phyloP scores from a whole-genome alignment of 352 stramenopile genomes.

The Thalassiosira pacifica region DNA sequence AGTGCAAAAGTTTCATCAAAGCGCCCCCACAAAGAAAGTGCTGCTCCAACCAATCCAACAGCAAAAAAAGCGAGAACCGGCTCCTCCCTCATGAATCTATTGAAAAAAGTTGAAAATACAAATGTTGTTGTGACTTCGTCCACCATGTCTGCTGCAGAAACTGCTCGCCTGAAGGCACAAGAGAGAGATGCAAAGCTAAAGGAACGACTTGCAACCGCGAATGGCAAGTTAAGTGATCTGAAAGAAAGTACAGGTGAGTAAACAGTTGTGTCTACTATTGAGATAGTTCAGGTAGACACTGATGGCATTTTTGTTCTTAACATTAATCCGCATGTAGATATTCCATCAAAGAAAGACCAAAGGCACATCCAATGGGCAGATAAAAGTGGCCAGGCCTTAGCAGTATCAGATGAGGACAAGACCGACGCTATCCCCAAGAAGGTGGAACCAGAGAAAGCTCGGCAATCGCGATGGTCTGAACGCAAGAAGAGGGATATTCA shows the following conservation, averaged over 20 bases:
- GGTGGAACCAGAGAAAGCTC: constrained; percentile 21
- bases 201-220: constrained; percentile 23
- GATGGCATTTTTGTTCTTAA: constrained; percentile 20
- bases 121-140: constrained; percentile 26
- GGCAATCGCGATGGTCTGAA: constrained; percentile 70
- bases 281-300: constrained; percentile 14
- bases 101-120: constrained; percentile 73
- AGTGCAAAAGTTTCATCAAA: constrained; percentile 41
- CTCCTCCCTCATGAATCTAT: constrained; percentile 71
- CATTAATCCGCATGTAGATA: neutral
- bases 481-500: constrained; percentile 75
- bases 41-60: constrained; percentile 15
- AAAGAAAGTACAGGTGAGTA: constrained; percentile 32
- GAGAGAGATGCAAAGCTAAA: constrained; percentile 35
- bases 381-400: constrained; percentile 73
- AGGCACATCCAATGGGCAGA: constrained; percentile 81
- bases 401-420: constrained; percentile 49
- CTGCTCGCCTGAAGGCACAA: constrained; percentile 23
- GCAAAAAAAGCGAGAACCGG: constrained; percentile 47
- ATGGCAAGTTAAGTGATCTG: constrained; percentile 16
- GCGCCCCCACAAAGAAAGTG: constrained; percentile 32
- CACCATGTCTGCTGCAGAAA: constrained; percentile 22
- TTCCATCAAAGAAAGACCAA: constrained; percentile 44
- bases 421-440: constrained; percentile 3
- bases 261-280: neutral